These are phyloP conservation scores for Neurospora sp. DNA, from an alignment of 2,329 filamentous ascomycete genomes.

Conservation along the genomic window DNA sequence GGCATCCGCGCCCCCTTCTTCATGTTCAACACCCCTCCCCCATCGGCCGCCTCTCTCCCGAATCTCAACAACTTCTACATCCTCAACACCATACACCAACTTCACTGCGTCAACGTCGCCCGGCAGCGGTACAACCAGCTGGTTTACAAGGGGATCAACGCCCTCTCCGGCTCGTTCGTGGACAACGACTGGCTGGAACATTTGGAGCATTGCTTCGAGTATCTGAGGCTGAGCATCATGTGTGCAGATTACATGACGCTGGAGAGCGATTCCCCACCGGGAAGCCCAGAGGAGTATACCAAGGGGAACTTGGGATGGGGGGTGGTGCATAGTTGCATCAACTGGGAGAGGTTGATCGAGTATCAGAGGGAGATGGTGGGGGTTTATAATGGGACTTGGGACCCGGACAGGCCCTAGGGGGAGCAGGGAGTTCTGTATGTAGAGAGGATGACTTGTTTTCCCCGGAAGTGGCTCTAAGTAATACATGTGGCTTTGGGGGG, in stretches of 20 bases:
- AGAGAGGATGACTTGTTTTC: no score
- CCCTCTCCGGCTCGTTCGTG: background rate
- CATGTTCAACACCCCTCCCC: conserved; percentile 1
- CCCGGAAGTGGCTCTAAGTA: no score
- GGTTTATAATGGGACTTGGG: background rate
- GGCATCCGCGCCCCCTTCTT: conserved; percentile 7
- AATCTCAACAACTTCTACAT: conserved; percentile 7
- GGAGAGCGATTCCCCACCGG: background rate
- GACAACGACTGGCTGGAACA: conserved; percentile 5
- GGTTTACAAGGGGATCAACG: background rate
- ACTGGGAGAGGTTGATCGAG: background rate
- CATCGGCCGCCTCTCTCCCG: background rate
- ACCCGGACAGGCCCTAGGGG: no score
- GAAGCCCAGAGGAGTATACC: background rate
- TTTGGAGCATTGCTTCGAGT: conserved; percentile 8
- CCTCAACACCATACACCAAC: conserved; percentile 3
- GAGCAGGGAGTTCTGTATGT: no score
- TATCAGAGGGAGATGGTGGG: background rate
- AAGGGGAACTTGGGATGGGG: background rate
- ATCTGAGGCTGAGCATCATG: conserved; percentile 1
- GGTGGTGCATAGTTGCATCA: background rate
- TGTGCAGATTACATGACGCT: conserved; percentile 1
- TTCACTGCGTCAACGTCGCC: conserved; percentile 6
- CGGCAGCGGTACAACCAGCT: conserved; percentile 5
- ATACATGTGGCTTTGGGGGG: no score